Base-by-base conservation (phyloP, 2,329 filamentous ascomycete species). In the Hansfordia pulvinata region DNA sequence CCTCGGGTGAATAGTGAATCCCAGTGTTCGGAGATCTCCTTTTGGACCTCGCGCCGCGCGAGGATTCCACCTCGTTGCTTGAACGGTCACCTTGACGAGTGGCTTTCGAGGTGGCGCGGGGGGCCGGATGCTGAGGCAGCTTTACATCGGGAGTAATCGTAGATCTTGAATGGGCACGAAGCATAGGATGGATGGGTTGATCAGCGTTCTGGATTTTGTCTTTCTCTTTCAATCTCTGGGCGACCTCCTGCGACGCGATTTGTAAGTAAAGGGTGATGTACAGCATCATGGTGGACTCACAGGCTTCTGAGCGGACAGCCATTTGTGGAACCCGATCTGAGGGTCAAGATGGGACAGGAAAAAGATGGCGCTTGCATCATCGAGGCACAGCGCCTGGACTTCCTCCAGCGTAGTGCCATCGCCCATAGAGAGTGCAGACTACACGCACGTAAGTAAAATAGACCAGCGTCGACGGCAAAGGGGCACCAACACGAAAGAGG, bases 401-500 rank as follows among this genome's bases (percentile, higher is more conserved):
- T 24, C 23, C 15, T 24, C 14, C 4, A 17, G 14, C 2, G 64
- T 59, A 17, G 58, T 52, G 7, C 66, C 67, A 33, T 71, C 63
- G 9, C 69, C 69, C 11, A 60, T 47, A 25, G 43, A 50, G n/a
- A 60, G 44, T 12, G 64, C 60, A 37, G 70, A 73, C 55, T 67
- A 30, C 9, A 12, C n/a, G n/a, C n/a, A n/a, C n/a, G n/a, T n/a
- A n/a, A n/a, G n/a, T n/a, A n/a, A n/a, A n/a, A n/a, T n/a, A n/a
- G n/a, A n/a, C n/a, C n/a, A n/a, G n/a, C n/a, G n/a, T n/a, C n/a
- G n/a, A n/a, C n/a, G n/a, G n/a, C n/a, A n/a, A n/a, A n/a, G n/a
- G n/a, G n/a, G n/a, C n/a, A n/a, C n/a, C n/a, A n/a, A n/a, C n/a
- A n/a, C 49, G 42, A 25, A 60, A 46, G 4, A 60, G 47, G 22